Base-by-base conservation (phyloP, 2,329 filamentous ascomycete species). In the Tolypocladium capitatum region DNA sequence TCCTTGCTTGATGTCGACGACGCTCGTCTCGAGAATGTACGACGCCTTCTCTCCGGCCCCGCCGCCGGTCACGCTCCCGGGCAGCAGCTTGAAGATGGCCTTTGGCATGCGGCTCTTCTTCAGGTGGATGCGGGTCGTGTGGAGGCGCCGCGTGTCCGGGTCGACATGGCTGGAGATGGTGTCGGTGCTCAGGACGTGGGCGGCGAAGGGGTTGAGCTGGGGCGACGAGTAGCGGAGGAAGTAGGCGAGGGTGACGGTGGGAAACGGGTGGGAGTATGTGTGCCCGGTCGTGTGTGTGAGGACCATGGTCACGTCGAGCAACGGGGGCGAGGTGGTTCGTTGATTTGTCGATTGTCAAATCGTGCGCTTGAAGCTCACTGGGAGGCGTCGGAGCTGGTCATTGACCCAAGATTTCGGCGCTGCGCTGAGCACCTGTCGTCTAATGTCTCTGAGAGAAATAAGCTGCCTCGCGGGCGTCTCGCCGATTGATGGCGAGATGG, bases 221-320 rank as follows among this genome's bases (percentile, higher is more conserved):
- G 76, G 75, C 5, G 75, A 79, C 50, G 85, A 88, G 68, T 92
- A 92, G 55, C 86, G 85, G 45, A 92, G 82, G 68, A 91, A 92
- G 75, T 88, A 92, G 68, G 86, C 86, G 64, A 92, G 82, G 44
- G 86, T 88, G 52, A 92, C 86, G 63, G 86, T 86, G 52, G 85
- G 81, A 70, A 91, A 91, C 44, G 84, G 83, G 67, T 91, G 87
- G 54, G 81, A 75, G 73, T 90, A 89, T 59, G 75, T 78, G 64
- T 86, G 83, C 67, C 76, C 80, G 57, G 78, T 81, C 47, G 76
- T 78, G 64, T 80, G 77, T 7, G 74, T 78, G 66, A 81, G 75
- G 53, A 81, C 77, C 77, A 81, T 81, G 48, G 61, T 74, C 59
- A 53, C 60, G 48, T 42, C 38, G 24, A 18, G 24, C 24, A 30